A percentile compares a stretch with the other conserved stretches of the same genome.
Evolutionary conservation across 805 yeast genomes (phyloP).

Genomic region (Diddensiella transvaalensis): DNA sequence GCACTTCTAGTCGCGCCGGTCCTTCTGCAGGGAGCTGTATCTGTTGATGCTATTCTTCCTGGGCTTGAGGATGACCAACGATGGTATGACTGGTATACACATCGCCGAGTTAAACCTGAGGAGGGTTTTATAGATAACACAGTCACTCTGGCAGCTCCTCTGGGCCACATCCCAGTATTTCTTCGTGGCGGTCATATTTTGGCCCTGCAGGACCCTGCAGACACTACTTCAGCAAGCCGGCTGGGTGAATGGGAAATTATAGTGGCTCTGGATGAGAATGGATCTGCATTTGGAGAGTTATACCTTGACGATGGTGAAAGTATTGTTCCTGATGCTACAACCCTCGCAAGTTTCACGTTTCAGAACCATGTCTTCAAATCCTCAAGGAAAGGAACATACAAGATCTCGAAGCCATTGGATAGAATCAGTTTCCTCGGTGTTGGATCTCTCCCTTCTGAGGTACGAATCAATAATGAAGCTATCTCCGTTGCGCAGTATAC

Average conservation of each 20-base stretch:
- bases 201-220: conserved; percentile 68
- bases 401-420: background rate
- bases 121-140: conserved; percentile 36
- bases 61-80: conserved; percentile 23
- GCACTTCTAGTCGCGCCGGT: conserved; percentile 77
- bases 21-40: conserved; percentile 45
- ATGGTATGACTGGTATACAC: conserved; percentile 35
- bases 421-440: background rate
- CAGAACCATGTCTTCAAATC: background rate
- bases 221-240: conserved; percentile 38
- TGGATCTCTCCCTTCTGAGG: background rate
- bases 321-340: background rate
- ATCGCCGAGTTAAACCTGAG: conserved; percentile 9
- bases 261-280: conserved; percentile 47
- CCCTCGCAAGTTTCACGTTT: background rate
- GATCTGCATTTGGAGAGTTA: conserved; percentile 50
- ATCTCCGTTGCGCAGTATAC: background rate
- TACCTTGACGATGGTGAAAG: conserved; percentile 82
- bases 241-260: conserved; percentile 36
- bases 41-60: conserved; percentile 49
- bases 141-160: conserved; percentile 40
- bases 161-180: conserved; percentile 65
- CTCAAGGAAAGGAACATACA: background rate
- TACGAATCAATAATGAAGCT: background rate
- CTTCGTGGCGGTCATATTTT: conserved; percentile 76